Evolutionary conservation across 257 asterid species (phyloP), one percentile per base, ranked within the genome.

Genomic region (Knoxia roxburghii): DNA sequence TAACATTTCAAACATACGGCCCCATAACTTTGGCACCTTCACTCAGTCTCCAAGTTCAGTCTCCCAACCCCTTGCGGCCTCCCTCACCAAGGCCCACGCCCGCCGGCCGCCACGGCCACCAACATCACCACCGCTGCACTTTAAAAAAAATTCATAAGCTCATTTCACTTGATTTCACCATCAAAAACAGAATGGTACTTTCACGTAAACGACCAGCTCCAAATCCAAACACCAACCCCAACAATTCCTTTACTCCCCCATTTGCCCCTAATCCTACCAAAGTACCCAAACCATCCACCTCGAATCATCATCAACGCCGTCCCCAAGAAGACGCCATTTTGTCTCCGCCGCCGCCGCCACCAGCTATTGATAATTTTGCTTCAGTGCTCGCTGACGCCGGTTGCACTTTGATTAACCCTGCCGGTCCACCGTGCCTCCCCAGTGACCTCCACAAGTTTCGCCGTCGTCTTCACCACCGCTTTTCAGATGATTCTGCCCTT

Each of bases 361-460:
- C 61, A 30, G 37, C 81, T 2, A 37, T 72, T 1, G 83, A 83
- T 61, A 72, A 68, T 37, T 81, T 87, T 82, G 81, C 79, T 50
- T 67, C 96, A 24, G 78, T 87, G 56, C 75, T 90, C 68, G 97
- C 97, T 2, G 96, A 83, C 41, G 90, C 87, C 9, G 97, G 95
- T 5, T 90, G 96, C 74, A 85, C 96, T 12, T 76, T 90, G 53
- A 78, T 74, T 61, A 85, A 83, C 76, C 84, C 86, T 32, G 50
- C 78, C 37, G 91, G 87, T 0, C 95, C 95, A 9, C 90, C 95
- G 11, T 81, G 82, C 77, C 73, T 90, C 60, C 94, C 96, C 10
- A 75, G 91, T 50, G 88, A 90, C 62, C 77, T 82, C 54, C 85
- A 83, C 74, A 77, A 69, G 75, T 84, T 90, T 71, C 91, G 96